Base-by-base conservation (phyloP, 2,329 filamentous ascomycete genomes). In the Trichoderma sp. region DNA sequence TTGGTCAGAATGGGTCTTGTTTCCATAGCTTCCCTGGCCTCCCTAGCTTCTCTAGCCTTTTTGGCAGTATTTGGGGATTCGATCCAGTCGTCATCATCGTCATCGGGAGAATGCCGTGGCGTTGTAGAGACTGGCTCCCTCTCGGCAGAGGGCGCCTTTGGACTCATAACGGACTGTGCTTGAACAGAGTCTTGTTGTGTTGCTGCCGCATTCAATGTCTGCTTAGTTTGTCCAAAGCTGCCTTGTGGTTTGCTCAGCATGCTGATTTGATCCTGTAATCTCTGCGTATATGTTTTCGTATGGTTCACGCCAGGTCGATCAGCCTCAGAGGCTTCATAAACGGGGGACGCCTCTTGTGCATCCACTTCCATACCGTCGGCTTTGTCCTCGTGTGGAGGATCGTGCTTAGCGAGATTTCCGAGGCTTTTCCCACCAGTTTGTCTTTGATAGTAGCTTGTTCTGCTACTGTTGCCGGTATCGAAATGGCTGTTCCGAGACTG, bases 271-370 rank as follows among this genome's bases (percentile, higher is more conserved):
- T 98, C 95, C 75, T 97, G 94, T 18, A 99, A 85, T 57, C 93
- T 88, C 80, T 98, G 95, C 0, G 96, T 97, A n/a, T 96, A 97
- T 0, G 94, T 95, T 80, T 97, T 97, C 81, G 90, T 94, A 78
- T 95, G 91, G 1, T 82, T 80, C 18, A 77, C 36, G 1, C 77
- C 76, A 18, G 85, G 82, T 9, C 80, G 80, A 51, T 86, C 85
- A 2, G 84, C 82, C 28, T 89, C 86, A 36, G 84, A 81, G 26
- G 71, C 26, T 12, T 75, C 73, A 39, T 81, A 78, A 6, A 77
- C 75, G 4, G 76, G 74, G 3, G 76, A 21, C 80, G 76, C 21
- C 80, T 77, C 5, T n/a, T 84, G 78, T n/a, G 84, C 82, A 70
- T 87, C 83, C 70, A 85, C 76, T 56, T 90, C 85, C 82, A 88